Evolutionary conservation across 2,329 filamentous ascomycete genomes (phyloP).

Genomic region (Cytospora paraplurivora): DNA sequence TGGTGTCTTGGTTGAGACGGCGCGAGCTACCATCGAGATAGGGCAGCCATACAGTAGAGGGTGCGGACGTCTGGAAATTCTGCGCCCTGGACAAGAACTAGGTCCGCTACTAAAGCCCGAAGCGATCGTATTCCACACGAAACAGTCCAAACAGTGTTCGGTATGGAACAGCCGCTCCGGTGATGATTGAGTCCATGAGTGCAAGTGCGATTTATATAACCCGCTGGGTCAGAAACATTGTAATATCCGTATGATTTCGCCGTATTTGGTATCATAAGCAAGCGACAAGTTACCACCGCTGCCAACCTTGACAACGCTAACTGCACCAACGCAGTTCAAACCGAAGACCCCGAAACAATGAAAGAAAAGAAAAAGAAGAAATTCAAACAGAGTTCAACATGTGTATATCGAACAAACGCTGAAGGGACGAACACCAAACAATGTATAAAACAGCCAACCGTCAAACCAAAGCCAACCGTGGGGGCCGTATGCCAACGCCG

Average conservation of each 20-base stretch:
- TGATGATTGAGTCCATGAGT: not conserved
- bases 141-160: too few species aligned
- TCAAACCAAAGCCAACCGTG: not conserved
- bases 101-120: too few species aligned
- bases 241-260: conserved; percentile 16
- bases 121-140: too few species aligned
- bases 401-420: not conserved
- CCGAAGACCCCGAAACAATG: not conserved
- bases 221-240: not conserved
- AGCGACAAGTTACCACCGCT: conserved; percentile 6
- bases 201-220: not conserved
- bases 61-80: too few species aligned
- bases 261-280: conserved; percentile 17
- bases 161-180: not conserved
- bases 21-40: too few species aligned
- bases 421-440: not conserved
- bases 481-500: not conserved
- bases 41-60: too few species aligned
- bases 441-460: not conserved
- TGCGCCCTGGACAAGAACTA: too few species aligned
- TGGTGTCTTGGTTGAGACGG: too few species aligned
- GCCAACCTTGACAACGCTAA: not conserved
- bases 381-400: not conserved
- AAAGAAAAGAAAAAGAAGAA: not conserved
- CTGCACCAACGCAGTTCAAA: conserved; percentile 1